Base-by-base conservation (phyloP, 2,329 filamentous ascomycete genomes). In the Sarocladium oryzae region DNA sequence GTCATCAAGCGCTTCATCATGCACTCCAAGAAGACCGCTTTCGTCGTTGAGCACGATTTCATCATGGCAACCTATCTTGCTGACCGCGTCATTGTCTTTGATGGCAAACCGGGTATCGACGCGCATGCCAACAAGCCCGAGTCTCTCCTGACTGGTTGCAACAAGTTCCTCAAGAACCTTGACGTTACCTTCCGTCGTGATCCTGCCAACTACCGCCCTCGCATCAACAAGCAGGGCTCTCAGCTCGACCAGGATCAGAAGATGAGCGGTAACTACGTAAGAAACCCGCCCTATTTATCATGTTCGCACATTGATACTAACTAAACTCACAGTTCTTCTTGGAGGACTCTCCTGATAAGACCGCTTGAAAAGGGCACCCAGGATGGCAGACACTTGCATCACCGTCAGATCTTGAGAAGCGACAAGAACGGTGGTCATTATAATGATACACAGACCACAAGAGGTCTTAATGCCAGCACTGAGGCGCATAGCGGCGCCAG, bases 1-100 rank as follows among this genome's bases (percentile, higher is more conserved):
- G 95, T 99, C 67, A 99, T 99, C 76, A 99, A 99, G 80, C 87
- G 93, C 59, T 99, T 95, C 80, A 99, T 99, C 72, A 99, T 99
- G 93, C 92, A 99, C 77, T 85, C 90, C 63, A 97, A 97, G 84
- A 97, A 97, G 83, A 99, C 93, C 1, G 93, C 93, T 49, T 99
- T 99, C 69, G 84, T 99, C 60, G 92, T 99, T 68, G 93, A 99
- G 84, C 93, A 99, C 86, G 93, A 99, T 80, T 97, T 99, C 77
- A 96, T 97, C 76, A 96, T 97, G 91, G 81, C 80, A 41, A 84
- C 79, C 16, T 82, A 82, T 59, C 75, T 83, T 50, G 81, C 93
- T 41, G 95, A 99, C 66, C 88, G 93, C 59, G 93, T 99, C 69
- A 99, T 99, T 64, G 93, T 99, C 64, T 99, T 99, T 64, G 93